These are phyloP conservation scores for Nadsonia fulvescens DNA, from an alignment of 805 yeast species.

Conservation along the genomic window DNA sequence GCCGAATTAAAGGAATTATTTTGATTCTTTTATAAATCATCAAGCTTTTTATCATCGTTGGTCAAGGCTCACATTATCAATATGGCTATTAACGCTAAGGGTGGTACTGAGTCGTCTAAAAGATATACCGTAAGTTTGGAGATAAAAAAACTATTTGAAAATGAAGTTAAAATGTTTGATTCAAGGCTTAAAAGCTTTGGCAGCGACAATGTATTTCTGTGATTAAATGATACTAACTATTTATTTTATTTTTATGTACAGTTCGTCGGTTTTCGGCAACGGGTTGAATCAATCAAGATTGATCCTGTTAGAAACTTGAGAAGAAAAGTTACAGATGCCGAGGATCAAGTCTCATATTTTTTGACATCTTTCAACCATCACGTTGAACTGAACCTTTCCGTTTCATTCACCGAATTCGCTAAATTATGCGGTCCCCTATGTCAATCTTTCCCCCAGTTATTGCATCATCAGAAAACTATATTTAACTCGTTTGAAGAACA, in stretches of 20 bases:
- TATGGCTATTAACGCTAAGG: too few relatives aligned
- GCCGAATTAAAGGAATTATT: too few relatives aligned
- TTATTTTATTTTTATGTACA: conserved; percentile 17
- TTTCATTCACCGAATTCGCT: conserved; percentile 45
- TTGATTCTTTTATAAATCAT: too few relatives aligned
- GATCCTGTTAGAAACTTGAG: conserved; percentile 35
- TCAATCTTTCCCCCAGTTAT: conserved; percentile 63
- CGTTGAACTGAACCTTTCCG: conserved; percentile 71
- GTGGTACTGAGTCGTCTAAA: conserved; percentile 35
- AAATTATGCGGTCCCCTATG: conserved; percentile 34
- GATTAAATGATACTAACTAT: too few relatives aligned
- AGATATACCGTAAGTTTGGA: conserved; percentile 18
- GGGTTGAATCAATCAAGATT: conserved; percentile 67
- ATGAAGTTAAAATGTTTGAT: conserved; percentile 1
- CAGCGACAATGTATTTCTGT: too few relatives aligned
- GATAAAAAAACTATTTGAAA: conserved; percentile 5
- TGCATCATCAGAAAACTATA: conserved; percentile 51
- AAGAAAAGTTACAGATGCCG: conserved; percentile 13
- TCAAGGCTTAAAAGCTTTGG: too few relatives aligned
- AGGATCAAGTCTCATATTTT: conserved; percentile 42
- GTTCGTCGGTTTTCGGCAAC: conserved; percentile 60
- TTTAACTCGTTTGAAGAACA: conserved; percentile 31
- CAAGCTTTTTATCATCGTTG: too few relatives aligned
- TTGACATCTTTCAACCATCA: conserved; percentile 66
- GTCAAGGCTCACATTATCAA: too few relatives aligned